Conservation (phyloP, 805 yeast species). For the Schwanniomyces yamadae region DNA sequence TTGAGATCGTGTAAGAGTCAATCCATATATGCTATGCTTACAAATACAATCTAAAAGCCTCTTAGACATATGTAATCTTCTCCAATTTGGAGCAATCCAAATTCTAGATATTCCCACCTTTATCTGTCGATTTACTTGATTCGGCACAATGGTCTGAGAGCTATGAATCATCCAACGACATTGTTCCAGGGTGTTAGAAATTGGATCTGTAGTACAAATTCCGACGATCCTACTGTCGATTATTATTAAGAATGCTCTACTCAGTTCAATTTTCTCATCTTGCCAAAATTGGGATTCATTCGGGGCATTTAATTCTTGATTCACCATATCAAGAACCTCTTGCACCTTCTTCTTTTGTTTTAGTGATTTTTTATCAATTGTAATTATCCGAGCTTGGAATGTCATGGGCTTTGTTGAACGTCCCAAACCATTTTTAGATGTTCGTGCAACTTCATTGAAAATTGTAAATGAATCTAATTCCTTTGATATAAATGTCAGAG, state of each 20-base stretch:
- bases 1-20: slow-evolving; percentile 37
- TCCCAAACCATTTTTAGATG: slow-evolving; percentile 25
- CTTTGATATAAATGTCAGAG: slow-evolving; percentile 7
- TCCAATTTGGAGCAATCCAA: slow-evolving; percentile 44
- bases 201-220: slow-evolving; percentile 51
- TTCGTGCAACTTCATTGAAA: slow-evolving; percentile 36
- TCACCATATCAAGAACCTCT: slow-evolving; percentile 50
- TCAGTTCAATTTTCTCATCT: slow-evolving; percentile 8
- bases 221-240: slow-evolving; percentile 52
- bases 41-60: slow-evolving; percentile 45
- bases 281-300: slow-evolving; percentile 34
- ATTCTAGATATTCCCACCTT: slow-evolving; percentile 41
- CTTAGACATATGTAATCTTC: slow-evolving; percentile 52
- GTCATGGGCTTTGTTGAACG: slow-evolving; percentile 14
- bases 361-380: slow-evolving; percentile 20
- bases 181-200: slow-evolving; percentile 19
- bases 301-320: slow-evolving; percentile 60
- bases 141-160: slow-evolving; percentile 50
- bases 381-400: slow-evolving; percentile 15
- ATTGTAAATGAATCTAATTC: slow-evolving; percentile 9
- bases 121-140: slow-evolving; percentile 35
- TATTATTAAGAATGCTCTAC: slow-evolving; percentile 49
- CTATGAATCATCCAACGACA: slow-evolving; percentile 63
- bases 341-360: slow-evolving; percentile 26
- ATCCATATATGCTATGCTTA: slow-evolving; percentile 49